Evolutionary conservation across 2,329 filamentous ascomycete species (phyloP), one percentile per base, ranked within the genome.

Genomic region (Penicillium sp.): DNA sequence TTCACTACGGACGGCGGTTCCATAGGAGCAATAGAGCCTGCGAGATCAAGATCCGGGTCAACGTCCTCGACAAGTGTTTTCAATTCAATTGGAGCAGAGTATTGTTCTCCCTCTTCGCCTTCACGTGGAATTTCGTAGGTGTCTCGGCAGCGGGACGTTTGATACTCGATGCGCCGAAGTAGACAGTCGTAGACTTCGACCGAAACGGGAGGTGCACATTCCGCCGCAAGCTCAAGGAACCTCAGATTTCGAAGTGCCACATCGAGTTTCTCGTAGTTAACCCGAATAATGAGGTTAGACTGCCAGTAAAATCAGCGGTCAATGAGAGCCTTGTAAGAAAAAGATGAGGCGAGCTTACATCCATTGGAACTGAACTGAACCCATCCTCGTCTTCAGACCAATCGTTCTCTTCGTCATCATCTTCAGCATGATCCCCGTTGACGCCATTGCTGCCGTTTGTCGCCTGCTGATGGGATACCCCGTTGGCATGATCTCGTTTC

Each of bases 251-350:
- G 88, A 55, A 95, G 77, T 41, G 88, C 84, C 9, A 96, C 88
- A 6, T 86, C 76, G 51, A 89, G 88, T 68, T 92, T 95, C 48
- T 91, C 86, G 62, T 89, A 86, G 65, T 95, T 96, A 46, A 96
- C 77, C 25, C 86, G 82, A 41, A 97, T 76, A 30, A 91, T 78
- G 56, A 90, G 76, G 50, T 87, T 80, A 41, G 82, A 80, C 84
- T 95, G 64, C 14, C 8, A 1, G 49, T 30, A n/a, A 35, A 16
- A n/a, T 52, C 41, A 53, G 43, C 56, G 47, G 46, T 44, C 37
- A 9, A 43, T 55, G 28, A 49, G 50, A 48, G 53, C 40, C 54
- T 55, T 18, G 4, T 36, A 34, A 9, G 30, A 30, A 27, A 3
- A 18, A 37, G 14, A 13, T 1, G 2, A 30, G 29, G 8, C 7